A percentile compares a stretch with the other conserved stretches of the same genome.
These are phyloP conservation scores for Aegilops umbellulata DNA, from an alignment of 176 grass and related monocot genomes.

Conservation along the genomic window DNA sequence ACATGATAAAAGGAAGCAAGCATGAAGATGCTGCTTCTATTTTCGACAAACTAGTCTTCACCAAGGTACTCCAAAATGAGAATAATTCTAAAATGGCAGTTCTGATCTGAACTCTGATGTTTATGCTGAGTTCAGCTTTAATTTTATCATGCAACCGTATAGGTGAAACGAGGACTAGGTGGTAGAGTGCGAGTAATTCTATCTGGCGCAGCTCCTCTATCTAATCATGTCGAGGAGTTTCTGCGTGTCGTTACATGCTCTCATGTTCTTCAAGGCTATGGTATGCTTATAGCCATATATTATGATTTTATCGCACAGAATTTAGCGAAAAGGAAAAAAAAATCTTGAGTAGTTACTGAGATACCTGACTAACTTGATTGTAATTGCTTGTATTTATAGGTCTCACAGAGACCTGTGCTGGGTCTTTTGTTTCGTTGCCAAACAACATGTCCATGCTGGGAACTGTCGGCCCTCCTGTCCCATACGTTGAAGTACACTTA, in stretches of 20 bases:
- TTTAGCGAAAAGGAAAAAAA: background rate
- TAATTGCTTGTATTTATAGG: constrained; percentile 38
- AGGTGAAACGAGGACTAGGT: constrained; percentile 84
- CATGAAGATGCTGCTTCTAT: constrained; percentile 78
- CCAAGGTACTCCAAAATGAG: constrained; percentile 53
- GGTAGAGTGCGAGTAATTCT: constrained; percentile 77
- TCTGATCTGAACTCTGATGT: background rate
- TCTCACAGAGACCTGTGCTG: constrained; percentile 86
- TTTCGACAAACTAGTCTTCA: constrained; percentile 78
- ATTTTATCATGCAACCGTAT: constrained; percentile 12
- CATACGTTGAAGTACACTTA: constrained; percentile 71
- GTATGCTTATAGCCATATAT: constrained; percentile 38
- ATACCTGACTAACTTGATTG: constrained; percentile 7
- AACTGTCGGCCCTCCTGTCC: constrained; percentile 88
- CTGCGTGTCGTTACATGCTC: constrained; percentile 88
- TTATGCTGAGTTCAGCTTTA: constrained; percentile 9
- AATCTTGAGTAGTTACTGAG: background rate
- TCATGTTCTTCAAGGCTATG: constrained; percentile 96
- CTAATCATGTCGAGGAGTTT: constrained; percentile 80
- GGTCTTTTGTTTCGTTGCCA: constrained; percentile 72
- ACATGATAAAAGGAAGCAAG: constrained; percentile 83
- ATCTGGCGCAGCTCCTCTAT: constrained; percentile 85
- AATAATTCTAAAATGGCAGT: background rate
- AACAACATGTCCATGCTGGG: constrained; percentile 93
- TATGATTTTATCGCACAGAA: background rate